Base-by-base conservation (phyloP, 257 asterid species). In the Salvia rosmarinus region DNA sequence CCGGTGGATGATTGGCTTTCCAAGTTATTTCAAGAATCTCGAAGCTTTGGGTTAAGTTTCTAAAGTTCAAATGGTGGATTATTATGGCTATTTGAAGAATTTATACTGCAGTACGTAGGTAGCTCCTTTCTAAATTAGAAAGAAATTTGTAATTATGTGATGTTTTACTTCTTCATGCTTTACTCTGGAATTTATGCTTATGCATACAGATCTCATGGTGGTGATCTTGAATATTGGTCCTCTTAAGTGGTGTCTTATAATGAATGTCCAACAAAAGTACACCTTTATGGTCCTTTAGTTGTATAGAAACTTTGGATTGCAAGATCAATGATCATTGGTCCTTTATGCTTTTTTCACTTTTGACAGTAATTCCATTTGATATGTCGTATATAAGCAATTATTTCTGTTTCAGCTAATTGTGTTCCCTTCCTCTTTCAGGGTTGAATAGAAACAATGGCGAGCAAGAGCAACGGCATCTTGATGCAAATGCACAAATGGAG, bases 401-500 rank as follows among this genome's bases (percentile, higher is more conserved):
- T 49, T 50, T 73, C 4, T 62, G 23, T 40, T 55, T 57, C 21
- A 56, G 67, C 74, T 75, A 63, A 75, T 62, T 69, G 23, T 51
- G 64, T 50, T 72, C 28, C 46, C 16, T 17, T 57, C 25, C 62
- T 75, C 66, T 46, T 75, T 68, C 81, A 88, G 96, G 82, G 49
- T 75, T 78, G 61, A 79, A 78, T 77, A 87, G 82, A 74, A 82
- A 73, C 75, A 72, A 17, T 69, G 79, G 49, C 9, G 82, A 32
- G 68, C 88, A 42, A 73, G 88, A 77, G 66, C 81, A 79, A 67
- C 88, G 82, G 70, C 84, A 78, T 52, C 75, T 69, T 47, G 79
- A 75, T 62, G 72, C 80, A 46, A 79, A 79, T 78, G 71, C 90
- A 42, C 95, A 84, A 52, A 87, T 84, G 90, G 91, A 90, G 76